phyloP scores from a whole-genome alignment of 768 basidiomycete genomes.

The Hygrophoropsis aurantiaca region DNA sequence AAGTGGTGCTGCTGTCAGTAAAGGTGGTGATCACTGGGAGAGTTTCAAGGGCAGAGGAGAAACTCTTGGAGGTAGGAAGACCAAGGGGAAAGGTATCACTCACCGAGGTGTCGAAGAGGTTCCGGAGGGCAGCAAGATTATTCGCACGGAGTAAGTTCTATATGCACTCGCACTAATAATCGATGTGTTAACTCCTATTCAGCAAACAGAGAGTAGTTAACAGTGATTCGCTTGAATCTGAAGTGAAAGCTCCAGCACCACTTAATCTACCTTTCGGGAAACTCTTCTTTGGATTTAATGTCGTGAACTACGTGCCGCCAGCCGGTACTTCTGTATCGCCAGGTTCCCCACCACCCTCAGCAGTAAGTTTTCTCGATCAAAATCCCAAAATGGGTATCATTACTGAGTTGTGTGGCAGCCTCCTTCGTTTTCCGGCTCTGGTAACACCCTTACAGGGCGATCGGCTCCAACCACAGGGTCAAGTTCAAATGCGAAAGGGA shows the following conservation, averaged over 20 bases:
- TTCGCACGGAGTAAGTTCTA: slow-evolving; percentile 78
- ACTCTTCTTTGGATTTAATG: slow-evolving; percentile 94
- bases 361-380: slow-evolving; percentile 23
- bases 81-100: slow-evolving; percentile 92
- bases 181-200: slow-evolving; percentile 15
- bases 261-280: slow-evolving; percentile 90
- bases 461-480: slow-evolving; percentile 25
- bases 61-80: slow-evolving; percentile 85
- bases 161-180: neutral
- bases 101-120: slow-evolving; percentile 81
- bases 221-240: slow-evolving; percentile 71
- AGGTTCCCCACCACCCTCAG: slow-evolving; percentile 26
- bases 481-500: slow-evolving; percentile 52
- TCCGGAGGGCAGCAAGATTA: slow-evolving; percentile 81
- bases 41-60: slow-evolving; percentile 96
- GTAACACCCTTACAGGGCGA: slow-evolving; percentile 65
- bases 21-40: slow-evolving; percentile 85
- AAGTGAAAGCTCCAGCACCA: slow-evolving; percentile 82
- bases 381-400: neutral
- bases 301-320: slow-evolving; percentile 64
- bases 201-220: slow-evolving; percentile 87
- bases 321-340: slow-evolving; percentile 23
- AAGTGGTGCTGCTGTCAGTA: slow-evolving; percentile 58
- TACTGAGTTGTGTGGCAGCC: slow-evolving; percentile 31
- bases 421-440: slow-evolving; percentile 61